These are phyloP conservation scores for Sordaria brevicollis DNA, from an alignment of 495 filamentous ascomycete genomes.

Conservation along the genomic window DNA sequence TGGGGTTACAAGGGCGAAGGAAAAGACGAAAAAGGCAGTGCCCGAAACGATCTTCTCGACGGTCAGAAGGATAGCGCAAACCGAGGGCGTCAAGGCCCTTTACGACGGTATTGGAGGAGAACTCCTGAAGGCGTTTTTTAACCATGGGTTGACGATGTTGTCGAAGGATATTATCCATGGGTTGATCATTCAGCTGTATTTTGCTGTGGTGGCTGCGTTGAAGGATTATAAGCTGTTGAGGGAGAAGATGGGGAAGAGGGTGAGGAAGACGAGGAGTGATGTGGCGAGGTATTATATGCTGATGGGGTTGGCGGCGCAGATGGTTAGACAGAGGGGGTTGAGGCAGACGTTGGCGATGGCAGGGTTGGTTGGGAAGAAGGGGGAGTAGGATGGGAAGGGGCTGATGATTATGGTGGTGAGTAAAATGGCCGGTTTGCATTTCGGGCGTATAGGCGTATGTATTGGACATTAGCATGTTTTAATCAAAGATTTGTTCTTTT, in stretches of 20 bases:
- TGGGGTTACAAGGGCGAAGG: neutral
- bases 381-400: neutral
- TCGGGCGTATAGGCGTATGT: neutral
- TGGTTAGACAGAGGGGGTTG: neutral
- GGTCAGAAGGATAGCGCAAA: slow-evolving; percentile 50
- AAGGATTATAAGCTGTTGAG: slow-evolving; percentile 8
- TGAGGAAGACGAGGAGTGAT: neutral
- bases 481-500: neutral
- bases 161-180: slow-evolving; percentile 73
- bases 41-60: slow-evolving; percentile 49
- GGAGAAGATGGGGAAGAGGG: slow-evolving; percentile 7
- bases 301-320: neutral
- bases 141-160: slow-evolving; percentile 83
- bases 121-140: slow-evolving; percentile 75
- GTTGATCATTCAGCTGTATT: slow-evolving; percentile 62
- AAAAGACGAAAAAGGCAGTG: slow-evolving; percentile 1
- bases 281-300: neutral
- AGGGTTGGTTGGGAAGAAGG: neutral
- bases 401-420: neutral
- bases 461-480: neutral
- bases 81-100: slow-evolving; percentile 57
- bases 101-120: slow-evolving; percentile 73
- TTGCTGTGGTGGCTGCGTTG: slow-evolving; percentile 28
- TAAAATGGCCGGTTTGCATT: neutral
- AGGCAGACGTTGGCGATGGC: neutral